Evolutionary conservation across 495 filamentous ascomycete species (phyloP).

Genomic region (Penicillium psychrofluorescens): DNA sequence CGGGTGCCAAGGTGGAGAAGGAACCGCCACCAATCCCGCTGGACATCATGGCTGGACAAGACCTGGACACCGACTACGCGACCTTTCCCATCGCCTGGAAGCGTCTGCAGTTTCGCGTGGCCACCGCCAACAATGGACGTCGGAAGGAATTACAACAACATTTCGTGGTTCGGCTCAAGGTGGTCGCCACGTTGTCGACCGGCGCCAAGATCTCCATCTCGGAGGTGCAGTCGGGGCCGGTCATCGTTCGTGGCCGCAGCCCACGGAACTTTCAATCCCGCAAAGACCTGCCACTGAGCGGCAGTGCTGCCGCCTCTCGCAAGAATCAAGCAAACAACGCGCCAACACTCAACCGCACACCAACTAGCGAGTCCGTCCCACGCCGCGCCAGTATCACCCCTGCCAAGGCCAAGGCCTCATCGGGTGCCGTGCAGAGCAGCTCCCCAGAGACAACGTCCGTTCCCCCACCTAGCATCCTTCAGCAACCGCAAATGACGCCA

Average conservation of each 20-base stretch:
- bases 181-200: conserved; percentile 63
- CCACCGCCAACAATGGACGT: conserved; percentile 77
- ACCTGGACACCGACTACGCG: conserved; percentile 67
- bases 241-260: conserved; percentile 72
- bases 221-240: conserved; percentile 65
- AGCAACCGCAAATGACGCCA: conserved; percentile 25
- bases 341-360: conserved; percentile 35
- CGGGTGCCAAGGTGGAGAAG: conserved; percentile 54
- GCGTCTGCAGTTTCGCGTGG: conserved; percentile 83
- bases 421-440: conserved; percentile 26
- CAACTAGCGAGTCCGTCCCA: conserved; percentile 37
- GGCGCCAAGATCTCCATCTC: conserved; percentile 60
- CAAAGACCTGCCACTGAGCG: conserved; percentile 67
- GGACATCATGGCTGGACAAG: conserved; percentile 67
- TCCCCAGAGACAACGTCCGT: conserved; percentile 33
- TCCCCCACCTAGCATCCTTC: conserved; percentile 27
- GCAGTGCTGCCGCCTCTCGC: conserved; percentile 62
- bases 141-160: conserved; percentile 77
- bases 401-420: conserved; percentile 44
- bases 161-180: conserved; percentile 68
- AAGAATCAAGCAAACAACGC: conserved; percentile 36
- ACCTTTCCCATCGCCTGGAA: conserved; percentile 88
- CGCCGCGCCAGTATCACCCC: conserved; percentile 40
- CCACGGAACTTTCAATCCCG: conserved; percentile 73
- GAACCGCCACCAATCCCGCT: conserved; percentile 63